These are phyloP conservation scores for Ophiocordyceps unilateralis DNA, from an alignment of 2,329 filamentous ascomycete genomes.

Conservation along the genomic window DNA sequence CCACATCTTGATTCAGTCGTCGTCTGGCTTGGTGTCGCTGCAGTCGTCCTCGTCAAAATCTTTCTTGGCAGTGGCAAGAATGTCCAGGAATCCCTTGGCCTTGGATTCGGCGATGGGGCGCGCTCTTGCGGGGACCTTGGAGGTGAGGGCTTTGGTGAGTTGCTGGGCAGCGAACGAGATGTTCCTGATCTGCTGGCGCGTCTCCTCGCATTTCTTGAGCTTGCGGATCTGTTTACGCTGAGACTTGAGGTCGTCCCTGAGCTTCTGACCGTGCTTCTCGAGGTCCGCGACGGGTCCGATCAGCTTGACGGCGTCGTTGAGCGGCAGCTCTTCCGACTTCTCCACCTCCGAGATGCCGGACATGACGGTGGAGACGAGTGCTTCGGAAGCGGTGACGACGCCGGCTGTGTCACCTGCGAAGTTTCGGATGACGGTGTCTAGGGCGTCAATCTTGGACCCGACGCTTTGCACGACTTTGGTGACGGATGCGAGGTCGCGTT, in stretches of 20 bases:
- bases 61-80: neutral
- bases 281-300: neutral
- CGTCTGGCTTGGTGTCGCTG: too few species aligned
- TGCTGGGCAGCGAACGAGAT: neutral
- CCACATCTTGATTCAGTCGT: too few species aligned
- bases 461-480: neutral
- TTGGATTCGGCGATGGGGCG: neutral
- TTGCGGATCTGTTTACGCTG: neutral
- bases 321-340: neutral
- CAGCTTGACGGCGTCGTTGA: neutral
- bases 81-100: neutral
- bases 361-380: too few species aligned
- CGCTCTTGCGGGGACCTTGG: neutral
- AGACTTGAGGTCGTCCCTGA: constrained; percentile 1
- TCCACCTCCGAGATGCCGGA: neutral
- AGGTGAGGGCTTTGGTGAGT: constrained; percentile 1
- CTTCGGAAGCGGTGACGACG: neutral
- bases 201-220: neutral
- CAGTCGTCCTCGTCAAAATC: too few species aligned
- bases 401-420: too few species aligned
- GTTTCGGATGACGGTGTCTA: too few species aligned
- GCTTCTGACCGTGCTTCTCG: neutral
- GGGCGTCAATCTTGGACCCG: neutral
- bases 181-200: neutral
- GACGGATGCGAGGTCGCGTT: neutral